Evolutionary conservation across 148 eudicot species (phyloP).

Genomic region (Hydrangea macrophylla): DNA sequence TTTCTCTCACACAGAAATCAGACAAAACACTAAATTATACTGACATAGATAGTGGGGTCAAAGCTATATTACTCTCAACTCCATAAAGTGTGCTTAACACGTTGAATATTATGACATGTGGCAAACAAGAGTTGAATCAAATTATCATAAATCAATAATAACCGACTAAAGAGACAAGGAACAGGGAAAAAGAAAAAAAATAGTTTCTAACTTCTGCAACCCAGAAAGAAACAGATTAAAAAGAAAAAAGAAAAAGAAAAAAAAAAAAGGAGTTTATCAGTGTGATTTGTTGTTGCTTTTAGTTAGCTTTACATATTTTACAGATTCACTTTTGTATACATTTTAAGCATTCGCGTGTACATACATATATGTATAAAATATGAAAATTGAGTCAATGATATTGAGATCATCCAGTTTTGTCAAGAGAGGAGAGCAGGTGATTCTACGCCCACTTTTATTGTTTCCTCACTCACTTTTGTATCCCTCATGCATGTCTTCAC

Average conservation of each 20-base stretch:
- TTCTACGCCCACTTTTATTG: not conserved
- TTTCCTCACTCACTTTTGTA: not conserved
- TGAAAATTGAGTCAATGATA: not conserved
- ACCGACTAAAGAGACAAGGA: too few relatives aligned
- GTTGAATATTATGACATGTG: too few relatives aligned
- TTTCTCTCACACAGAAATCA: not conserved
- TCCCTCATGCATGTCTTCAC: not conserved
- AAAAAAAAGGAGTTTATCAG: not conserved
- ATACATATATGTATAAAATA: not conserved
- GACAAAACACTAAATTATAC: not conserved
- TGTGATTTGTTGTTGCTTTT: not conserved
- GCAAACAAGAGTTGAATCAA: not conserved
- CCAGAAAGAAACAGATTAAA: too few relatives aligned
- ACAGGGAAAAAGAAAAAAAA: too few relatives aligned
- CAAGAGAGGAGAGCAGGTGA: not conserved
- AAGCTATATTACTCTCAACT: not conserved
- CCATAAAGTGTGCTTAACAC: not conserved
- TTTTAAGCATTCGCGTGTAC: too few relatives aligned
- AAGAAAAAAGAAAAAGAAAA: too few relatives aligned
- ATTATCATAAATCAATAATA: too few relatives aligned
- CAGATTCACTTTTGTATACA: not conserved
- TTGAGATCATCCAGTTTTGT: not conserved
- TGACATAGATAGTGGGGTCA: not conserved
- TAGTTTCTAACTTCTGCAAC: too few relatives aligned
- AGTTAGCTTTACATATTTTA: not conserved